A percentile compares a stretch with the other conserved stretches of the same genome.
Conservation (phyloP, 257 asterid genomes). For the Ballota nigra region DNA sequence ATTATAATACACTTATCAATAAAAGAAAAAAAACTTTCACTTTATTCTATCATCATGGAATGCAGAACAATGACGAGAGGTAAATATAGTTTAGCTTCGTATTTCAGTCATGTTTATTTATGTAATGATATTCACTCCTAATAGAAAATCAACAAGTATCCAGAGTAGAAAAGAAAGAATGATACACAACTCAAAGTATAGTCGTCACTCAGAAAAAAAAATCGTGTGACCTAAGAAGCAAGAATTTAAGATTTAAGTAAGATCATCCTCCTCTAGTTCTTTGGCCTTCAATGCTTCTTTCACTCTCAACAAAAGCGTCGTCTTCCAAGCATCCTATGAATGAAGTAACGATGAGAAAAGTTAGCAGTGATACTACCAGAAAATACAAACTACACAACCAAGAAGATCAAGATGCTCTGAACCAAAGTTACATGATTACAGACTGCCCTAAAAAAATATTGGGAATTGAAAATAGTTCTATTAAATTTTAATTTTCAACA, state of each 20-base stretch:
- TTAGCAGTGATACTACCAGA: not conserved
- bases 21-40: not conserved
- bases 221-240: constrained; percentile 2
- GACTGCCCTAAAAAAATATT: no score
- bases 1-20: no score
- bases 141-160: not conserved
- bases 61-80: not conserved
- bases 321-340: constrained; percentile 84
- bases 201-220: constrained; percentile 1
- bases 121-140: not conserved
- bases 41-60: not conserved
- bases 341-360: not conserved
- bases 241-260: constrained; percentile 45
- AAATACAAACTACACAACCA: not conserved
- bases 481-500: no score
- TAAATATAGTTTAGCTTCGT: not conserved
- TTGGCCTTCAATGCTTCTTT: constrained; percentile 93
- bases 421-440: no score
- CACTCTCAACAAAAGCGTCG: constrained; percentile 89
- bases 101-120: not conserved
- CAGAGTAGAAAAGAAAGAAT: not conserved
- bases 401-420: not conserved
- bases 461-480: no score
- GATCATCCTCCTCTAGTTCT: constrained; percentile 94
- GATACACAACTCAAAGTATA: not conserved